phyloP scores from a whole-genome alignment of 2,329 filamentous ascomycete genomes.

The Penicillium sclerotiorum region DNA sequence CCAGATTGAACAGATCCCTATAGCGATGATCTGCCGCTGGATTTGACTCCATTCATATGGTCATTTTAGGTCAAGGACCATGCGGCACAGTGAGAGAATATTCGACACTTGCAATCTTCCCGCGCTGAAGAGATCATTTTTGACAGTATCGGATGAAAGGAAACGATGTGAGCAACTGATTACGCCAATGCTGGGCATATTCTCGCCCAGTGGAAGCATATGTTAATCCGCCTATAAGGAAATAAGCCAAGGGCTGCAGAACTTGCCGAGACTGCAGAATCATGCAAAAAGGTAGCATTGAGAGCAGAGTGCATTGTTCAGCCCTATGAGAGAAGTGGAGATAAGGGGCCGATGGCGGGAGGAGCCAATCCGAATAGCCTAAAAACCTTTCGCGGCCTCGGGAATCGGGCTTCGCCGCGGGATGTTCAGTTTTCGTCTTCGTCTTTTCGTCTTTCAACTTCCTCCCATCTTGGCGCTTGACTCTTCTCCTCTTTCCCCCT shows the following conservation, averaged over 20 bases:
- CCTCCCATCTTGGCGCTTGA: neutral
- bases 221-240: too few relatives aligned
- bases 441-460: neutral
- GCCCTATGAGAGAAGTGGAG: neutral
- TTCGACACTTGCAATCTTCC: too few relatives aligned
- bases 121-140: too few relatives aligned
- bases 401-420: conserved; percentile 3
- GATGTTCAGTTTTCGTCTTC: neutral
- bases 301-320: neutral
- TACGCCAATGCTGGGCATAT: too few relatives aligned
- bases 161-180: too few relatives aligned
- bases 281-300: neutral
- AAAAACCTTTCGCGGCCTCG: neutral
- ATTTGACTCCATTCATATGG: too few relatives aligned
- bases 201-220: too few relatives aligned
- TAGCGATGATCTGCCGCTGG: too few relatives aligned
- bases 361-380: neutral
- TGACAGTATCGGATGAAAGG: too few relatives aligned
- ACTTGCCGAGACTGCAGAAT: neutral
- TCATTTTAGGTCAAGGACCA: too few relatives aligned
- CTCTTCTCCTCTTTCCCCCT: neutral
- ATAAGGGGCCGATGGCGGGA: neutral
- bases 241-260: neutral
- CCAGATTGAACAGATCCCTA: too few relatives aligned
- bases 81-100: too few relatives aligned